phyloP scores from a whole-genome alignment of 768 basidiomycete species.

The Chalciporus piperatus region DNA sequence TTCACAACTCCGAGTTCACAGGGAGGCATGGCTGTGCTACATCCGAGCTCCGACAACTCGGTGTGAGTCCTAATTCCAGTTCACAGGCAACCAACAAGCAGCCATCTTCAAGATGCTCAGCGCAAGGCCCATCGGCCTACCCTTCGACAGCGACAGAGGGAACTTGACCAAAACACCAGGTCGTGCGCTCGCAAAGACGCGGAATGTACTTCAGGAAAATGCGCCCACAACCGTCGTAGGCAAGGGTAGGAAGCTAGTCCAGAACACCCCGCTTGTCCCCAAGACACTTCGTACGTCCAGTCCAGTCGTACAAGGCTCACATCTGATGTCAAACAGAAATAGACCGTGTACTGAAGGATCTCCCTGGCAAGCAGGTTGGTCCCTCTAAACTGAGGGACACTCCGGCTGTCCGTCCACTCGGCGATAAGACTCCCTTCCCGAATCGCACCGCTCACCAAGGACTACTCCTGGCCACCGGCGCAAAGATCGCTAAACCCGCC shows the following conservation, averaged over 20 bases:
- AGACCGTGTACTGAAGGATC: conserved; percentile 21
- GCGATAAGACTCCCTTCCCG: conserved; percentile 75
- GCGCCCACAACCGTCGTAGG: conserved; percentile 42
- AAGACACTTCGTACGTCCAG: conserved; percentile 28
- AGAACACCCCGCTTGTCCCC: conserved; percentile 35
- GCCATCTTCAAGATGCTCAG: conserved; percentile 26
- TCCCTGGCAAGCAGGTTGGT: conserved; percentile 26
- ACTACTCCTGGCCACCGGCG: conserved; percentile 33
- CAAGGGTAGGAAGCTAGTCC: conserved; percentile 42
- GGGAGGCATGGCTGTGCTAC: no score
- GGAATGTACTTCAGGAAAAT: conserved; percentile 48
- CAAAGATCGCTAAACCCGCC: conserved; percentile 37
- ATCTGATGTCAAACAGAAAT: conserved; percentile 11
- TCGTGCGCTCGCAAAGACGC: conserved; percentile 39
- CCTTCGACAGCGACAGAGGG: conserved; percentile 27
- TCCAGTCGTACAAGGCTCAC: no score
- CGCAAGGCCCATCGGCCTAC: conserved; percentile 20
- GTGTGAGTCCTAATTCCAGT: no score
- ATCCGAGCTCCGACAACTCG: no score
- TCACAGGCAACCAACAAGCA: not conserved
- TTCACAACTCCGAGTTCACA: no score
- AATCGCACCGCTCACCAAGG: conserved; percentile 45
- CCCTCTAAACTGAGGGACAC: conserved; percentile 25
- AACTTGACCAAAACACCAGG: conserved; percentile 52
- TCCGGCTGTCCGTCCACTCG: conserved; percentile 46